These are phyloP conservation scores for Hagleromyces aurorensis DNA, from an alignment of 805 yeast genomes.

Conservation along the genomic window DNA sequence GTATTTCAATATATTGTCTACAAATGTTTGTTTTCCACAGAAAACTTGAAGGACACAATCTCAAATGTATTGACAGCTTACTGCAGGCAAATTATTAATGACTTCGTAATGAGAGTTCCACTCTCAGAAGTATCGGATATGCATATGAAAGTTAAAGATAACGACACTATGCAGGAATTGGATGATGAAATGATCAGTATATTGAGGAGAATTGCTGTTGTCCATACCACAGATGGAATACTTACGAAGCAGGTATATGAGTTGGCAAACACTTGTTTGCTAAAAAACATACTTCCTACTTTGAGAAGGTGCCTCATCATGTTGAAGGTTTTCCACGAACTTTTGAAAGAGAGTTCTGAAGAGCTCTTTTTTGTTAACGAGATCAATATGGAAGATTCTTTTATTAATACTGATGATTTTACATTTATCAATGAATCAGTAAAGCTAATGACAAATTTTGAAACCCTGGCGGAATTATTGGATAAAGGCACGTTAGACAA, in stretches of 20 bases:
- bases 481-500: conserved; percentile 5
- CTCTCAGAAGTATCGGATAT: conserved; percentile 7
- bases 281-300: conserved; percentile 21
- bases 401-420: conserved; percentile 3
- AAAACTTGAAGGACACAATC: conserved; percentile 13
- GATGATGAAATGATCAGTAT: conserved; percentile 3
- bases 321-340: conserved; percentile 25
- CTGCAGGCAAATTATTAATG: conserved; percentile 12
- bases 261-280: conserved; percentile 17
- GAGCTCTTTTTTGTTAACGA: conserved; percentile 21
- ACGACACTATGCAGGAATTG: conserved; percentile 6
- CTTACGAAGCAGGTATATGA: conserved; percentile 9
- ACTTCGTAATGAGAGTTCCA: conserved; percentile 12
- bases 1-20: conserved; percentile 27
- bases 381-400: conserved; percentile 13
- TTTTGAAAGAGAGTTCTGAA: conserved; percentile 22
- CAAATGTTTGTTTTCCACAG: conserved; percentile 13
- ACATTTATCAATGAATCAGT: conserved; percentile 12
- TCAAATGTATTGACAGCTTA: conserved; percentile 14
- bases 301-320: conserved; percentile 29
- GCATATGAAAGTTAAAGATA: conserved; percentile 3
- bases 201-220: conserved; percentile 8
- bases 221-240: conserved; percentile 8
- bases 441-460: conserved; percentile 10
- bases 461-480: conserved; percentile 10